phyloP scores from a whole-genome alignment of 108 stramenopile species.

The Stephanodiscus triporus region DNA sequence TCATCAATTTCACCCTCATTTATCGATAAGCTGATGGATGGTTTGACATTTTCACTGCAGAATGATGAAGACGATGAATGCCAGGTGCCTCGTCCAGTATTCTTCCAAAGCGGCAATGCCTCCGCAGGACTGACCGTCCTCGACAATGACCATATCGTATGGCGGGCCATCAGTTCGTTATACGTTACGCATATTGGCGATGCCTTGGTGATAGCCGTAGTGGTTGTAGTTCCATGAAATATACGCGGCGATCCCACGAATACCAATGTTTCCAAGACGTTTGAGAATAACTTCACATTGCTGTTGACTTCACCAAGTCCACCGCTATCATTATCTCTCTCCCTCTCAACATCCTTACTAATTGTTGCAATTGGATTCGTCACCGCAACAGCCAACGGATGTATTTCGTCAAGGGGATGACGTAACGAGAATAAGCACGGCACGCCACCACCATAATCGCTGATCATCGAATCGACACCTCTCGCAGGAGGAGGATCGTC shows the following conservation, averaged over 20 bases:
- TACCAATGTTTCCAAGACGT: constrained; percentile 68
- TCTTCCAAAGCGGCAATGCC: constrained; percentile 43
- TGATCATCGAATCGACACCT: constrained; percentile 1
- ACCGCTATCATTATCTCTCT: constrained; percentile 10
- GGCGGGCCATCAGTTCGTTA: constrained; percentile 22
- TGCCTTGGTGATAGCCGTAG: background rate
- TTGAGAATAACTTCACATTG: constrained; percentile 27
- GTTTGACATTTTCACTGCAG: constrained; percentile 2
- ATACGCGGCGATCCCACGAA: constrained; percentile 56
- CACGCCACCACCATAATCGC: constrained; percentile 19
- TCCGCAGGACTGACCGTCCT: constrained; percentile 20
- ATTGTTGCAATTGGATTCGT: constrained; percentile 1
- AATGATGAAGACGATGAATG: background rate
- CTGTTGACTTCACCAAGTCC: constrained; percentile 1
- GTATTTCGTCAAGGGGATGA: constrained; percentile 80
- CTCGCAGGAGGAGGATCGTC: constrained; percentile 1
- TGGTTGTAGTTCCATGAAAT: constrained; percentile 12
- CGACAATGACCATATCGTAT: constrained; percentile 42
- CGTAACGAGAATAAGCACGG: constrained; percentile 75
- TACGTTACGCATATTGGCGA: constrained; percentile 49
- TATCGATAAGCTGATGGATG: background rate
- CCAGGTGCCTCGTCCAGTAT: constrained; percentile 39
- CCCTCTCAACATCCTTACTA: background rate
- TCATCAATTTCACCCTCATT: too few species aligned
- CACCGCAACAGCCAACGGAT: constrained; percentile 48